A percentile compares a stretch with the other conserved stretches of the same genome.
Evolutionary conservation across 768 basidiomycete species (phyloP).

Genomic region (Kwoniella pini): DNA sequence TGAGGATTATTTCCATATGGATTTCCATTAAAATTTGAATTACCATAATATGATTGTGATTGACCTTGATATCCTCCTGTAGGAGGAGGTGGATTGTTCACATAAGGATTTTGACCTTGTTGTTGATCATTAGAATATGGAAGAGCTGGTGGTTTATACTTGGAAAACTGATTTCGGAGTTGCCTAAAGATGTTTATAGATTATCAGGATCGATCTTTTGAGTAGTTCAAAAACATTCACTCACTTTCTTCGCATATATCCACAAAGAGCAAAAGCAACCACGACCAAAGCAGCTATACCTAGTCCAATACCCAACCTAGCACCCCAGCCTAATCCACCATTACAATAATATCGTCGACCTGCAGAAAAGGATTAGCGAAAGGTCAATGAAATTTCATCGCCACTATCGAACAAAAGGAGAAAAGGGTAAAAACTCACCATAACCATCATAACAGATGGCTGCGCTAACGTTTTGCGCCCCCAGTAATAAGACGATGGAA

Average conservation of each 20-base stretch:
- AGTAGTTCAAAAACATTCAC: no score
- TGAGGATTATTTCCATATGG: constrained; percentile 35
- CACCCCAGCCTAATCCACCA: constrained; percentile 39
- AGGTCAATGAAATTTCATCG: not conserved
- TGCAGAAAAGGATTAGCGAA: not conserved
- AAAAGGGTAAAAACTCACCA: constrained; percentile 6
- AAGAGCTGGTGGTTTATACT: constrained; percentile 39
- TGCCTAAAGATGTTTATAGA: constrained; percentile 30
- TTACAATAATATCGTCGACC: constrained; percentile 37
- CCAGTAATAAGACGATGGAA: constrained; percentile 6
- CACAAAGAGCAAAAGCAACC: constrained; percentile 28
- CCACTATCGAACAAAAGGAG: not conserved
- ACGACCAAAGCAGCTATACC: constrained; percentile 46
- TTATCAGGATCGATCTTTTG: no score
- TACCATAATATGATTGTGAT: constrained; percentile 5
- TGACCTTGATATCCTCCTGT: constrained; percentile 2
- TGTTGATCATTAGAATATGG: constrained; percentile 30
- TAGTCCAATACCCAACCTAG: constrained; percentile 50
- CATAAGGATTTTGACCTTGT: constrained; percentile 34
- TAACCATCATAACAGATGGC: constrained; percentile 18
- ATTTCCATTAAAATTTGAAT: constrained; percentile 25
- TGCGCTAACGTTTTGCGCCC: constrained; percentile 3
- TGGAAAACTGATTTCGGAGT: constrained; percentile 35
- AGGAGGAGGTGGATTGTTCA: constrained; percentile 46
- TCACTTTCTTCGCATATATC: constrained; percentile 44